Percentiles rank a stretch among this genome's conserved stretches.
phyloP scores from a whole-genome alignment of 2,329 filamentous ascomycete species.

The Myriosclerotinia curreyana region DNA sequence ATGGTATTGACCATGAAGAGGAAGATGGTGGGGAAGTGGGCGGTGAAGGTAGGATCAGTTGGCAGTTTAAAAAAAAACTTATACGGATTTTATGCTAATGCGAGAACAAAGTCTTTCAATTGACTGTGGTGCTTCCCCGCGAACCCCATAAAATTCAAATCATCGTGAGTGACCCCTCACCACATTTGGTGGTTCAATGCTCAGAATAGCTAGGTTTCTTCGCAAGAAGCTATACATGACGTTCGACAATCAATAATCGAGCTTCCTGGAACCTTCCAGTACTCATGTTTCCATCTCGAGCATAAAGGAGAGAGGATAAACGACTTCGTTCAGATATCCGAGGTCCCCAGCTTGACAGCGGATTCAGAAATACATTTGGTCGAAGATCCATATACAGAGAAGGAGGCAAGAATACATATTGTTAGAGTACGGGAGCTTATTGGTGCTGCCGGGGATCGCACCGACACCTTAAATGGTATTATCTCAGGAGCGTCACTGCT shows the following conservation, averaged over 20 bases:
- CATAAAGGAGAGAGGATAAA: constrained; percentile 86
- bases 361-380: constrained; percentile 79
- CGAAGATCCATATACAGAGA: constrained; percentile 96
- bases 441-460: constrained; percentile 83
- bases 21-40: constrained; percentile 35
- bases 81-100: constrained; percentile 27
- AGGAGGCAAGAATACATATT: constrained; percentile 93
- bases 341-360: constrained; percentile 74
- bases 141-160: constrained; percentile 76
- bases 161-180: constrained; percentile 59
- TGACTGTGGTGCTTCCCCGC: constrained; percentile 80
- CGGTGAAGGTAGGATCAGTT: constrained; percentile 35
- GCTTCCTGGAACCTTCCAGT: constrained; percentile 86
- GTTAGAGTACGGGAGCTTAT: constrained; percentile 89
- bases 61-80: constrained; percentile 10
- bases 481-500: constrained; percentile 82
- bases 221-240: constrained; percentile 95
- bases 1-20: constrained; percentile 29
- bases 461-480: constrained; percentile 83
- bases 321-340: constrained; percentile 88
- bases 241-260: constrained; percentile 96
- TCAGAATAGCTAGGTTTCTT: constrained; percentile 63
- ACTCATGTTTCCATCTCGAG: constrained; percentile 98
- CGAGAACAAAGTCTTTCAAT: constrained; percentile 47
- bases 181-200: constrained; percentile 20